Conservation (phyloP, 73 alveolate genomes). For the Strombidium stylifer region DNA sequence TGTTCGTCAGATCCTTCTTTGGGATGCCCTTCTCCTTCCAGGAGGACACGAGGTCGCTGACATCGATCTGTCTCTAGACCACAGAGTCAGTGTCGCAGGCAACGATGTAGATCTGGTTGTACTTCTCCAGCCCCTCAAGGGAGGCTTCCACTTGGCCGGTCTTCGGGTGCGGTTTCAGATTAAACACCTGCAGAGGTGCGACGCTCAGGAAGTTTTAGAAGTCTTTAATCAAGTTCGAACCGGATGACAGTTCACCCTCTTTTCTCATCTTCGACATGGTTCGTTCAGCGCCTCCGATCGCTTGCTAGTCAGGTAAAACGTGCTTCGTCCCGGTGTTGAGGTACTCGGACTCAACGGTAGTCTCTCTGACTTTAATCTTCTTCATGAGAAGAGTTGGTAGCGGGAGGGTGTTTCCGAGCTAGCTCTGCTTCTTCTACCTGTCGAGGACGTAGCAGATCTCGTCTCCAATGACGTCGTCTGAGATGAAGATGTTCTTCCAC, state of each 20-base stretch:
- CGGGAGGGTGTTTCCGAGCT: constrained; percentile 90
- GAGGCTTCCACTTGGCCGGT: constrained; percentile 42
- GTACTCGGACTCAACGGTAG: constrained; percentile 76
- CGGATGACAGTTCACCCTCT: neutral
- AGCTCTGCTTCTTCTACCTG: constrained; percentile 77
- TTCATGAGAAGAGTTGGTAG: constrained; percentile 88
- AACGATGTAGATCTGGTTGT: constrained; percentile 20
- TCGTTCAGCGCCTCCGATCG: neutral
- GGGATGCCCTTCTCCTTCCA: too few relatives aligned
- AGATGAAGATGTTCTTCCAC: constrained; percentile 81
- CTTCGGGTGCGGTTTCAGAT: constrained; percentile 23
- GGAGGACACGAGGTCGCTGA: too few relatives aligned
- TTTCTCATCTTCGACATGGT: neutral
- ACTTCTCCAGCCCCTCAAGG: neutral
- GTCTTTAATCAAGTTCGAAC: neutral
- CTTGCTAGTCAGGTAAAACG: too few relatives aligned
- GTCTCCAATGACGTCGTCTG: constrained; percentile 75
- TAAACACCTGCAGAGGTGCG: constrained; percentile 32
- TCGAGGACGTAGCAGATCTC: constrained; percentile 91
- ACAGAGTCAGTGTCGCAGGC: constrained; percentile 43
- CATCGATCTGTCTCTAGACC: constrained; percentile 18
- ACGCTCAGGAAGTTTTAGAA: constrained; percentile 65
- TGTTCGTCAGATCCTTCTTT: constrained; percentile 40
- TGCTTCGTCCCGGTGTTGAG: constrained; percentile 62
- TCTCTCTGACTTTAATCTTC: constrained; percentile 63